Base-by-base conservation (phyloP, 2,329 filamentous ascomycete species). In the Colletotrichum theobromicola region DNA sequence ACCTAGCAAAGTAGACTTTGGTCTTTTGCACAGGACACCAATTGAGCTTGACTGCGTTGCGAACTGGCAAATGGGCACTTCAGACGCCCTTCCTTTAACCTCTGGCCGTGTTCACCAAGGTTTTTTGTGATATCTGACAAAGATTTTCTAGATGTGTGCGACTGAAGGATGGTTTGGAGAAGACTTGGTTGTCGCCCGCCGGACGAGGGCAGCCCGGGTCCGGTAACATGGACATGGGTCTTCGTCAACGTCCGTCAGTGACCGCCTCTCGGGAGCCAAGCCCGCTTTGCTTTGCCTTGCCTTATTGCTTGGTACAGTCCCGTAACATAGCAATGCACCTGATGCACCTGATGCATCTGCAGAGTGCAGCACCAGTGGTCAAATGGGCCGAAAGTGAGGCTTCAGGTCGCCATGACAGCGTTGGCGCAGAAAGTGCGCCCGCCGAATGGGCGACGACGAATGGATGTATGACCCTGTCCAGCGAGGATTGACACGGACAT, bases 61-160 rank as follows among this genome's bases (percentile, higher is more conserved):
- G 46, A 67, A 8, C 32, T 34, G 64, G 37, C 64, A 67, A 67
- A 67, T 58, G 32, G 35, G n/a, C 32, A 67, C 37, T 28, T 53
- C n/a, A 16, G 18, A 16, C 21, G n/a, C 10, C 24, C 30, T 18
- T 50, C 37, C 32, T 10, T 70, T n/a, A 60, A 46, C 58, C 55
- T 73, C 35, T 66, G 53, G 35, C 50, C 32, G 60, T 60, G 60
- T 58, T 26, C 46, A 32, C 50, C 35, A 60, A 53, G 37, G 53
- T 60, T 71, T 63, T 74, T 71, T 71, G 71, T 74, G 71, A 74
- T 61, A 61, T 74, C 71, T 71, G 71, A 74, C 71, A 74, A 74
- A 74, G 71, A 71, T 60, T 66, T 55, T 24, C 37, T 10, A 42
- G n/a, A 12, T 21, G 26, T 24, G 53, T 61, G 71, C 60, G 65